These are phyloP conservation scores for Xylaria sp. DNA, from an alignment of 2,329 filamentous ascomycete species.

Conservation along the genomic window DNA sequence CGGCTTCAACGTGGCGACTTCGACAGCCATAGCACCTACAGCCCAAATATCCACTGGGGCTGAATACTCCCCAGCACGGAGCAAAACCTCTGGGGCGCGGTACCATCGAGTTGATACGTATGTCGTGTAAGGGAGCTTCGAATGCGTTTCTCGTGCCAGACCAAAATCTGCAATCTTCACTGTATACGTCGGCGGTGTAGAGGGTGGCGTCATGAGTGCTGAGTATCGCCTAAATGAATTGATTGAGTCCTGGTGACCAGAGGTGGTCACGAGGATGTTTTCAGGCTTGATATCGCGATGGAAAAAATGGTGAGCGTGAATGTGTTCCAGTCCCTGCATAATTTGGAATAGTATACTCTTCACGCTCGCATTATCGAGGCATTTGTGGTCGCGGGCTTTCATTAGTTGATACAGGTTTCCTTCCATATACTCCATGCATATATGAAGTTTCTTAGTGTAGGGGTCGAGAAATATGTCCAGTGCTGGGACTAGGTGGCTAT, in stretches of 20 bases:
- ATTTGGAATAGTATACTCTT: constrained; percentile 99
- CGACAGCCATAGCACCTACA: constrained; percentile 97
- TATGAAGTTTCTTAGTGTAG: constrained; percentile 94
- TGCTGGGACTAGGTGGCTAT: constrained; percentile 94
- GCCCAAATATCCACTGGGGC: constrained; percentile 99
- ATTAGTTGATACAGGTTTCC: constrained; percentile 98
- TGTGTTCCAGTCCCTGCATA: constrained; percentile 93
- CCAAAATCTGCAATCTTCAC: constrained; percentile 99
- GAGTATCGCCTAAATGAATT: constrained; percentile 95
- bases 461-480: constrained; percentile 98
- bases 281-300: constrained; percentile 99
- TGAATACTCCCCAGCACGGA: constrained; percentile 95
- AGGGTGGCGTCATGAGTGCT: constrained; percentile 89
- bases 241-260: constrained; percentile 80
- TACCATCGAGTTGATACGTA: constrained; percentile 99
- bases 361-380: constrained; percentile 86
- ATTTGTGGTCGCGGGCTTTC: constrained; percentile 97
- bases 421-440: constrained; percentile 99
- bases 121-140: constrained; percentile 94
- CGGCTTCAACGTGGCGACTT: constrained; percentile 95
- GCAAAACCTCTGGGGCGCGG: constrained; percentile 90
- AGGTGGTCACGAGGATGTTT: constrained; percentile 96
- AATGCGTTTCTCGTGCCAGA: constrained; percentile 95
- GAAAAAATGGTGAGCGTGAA: constrained; percentile 97
- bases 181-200: constrained; percentile 91